Evolutionary conservation across 2,329 filamentous ascomycete genomes (phyloP), one percentile per base, ranked within the genome.

Genomic region (Tolypocladium guangdongense): DNA sequence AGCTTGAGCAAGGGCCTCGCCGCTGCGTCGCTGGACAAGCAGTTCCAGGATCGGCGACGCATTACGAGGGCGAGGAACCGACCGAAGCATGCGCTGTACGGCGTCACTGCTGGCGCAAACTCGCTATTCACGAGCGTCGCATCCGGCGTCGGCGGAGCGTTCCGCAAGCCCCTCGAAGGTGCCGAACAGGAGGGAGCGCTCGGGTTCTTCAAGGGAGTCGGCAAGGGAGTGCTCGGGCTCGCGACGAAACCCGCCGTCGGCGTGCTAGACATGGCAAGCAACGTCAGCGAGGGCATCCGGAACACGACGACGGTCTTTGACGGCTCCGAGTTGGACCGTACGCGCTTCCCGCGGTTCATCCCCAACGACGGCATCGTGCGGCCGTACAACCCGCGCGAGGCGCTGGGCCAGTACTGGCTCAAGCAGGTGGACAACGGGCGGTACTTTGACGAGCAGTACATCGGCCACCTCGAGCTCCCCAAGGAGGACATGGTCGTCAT

Each of bases 271-370:
- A 85, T 99, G 64, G 93, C 95, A 0, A 96, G 90, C 65, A 97
- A 96, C 67, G 87, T 99, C 60, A 92, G 90, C 30, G 93, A 99
- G 72, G 93, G 93, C 51, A 95, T 99, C 53, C 90, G 93, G 64
- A 99, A 99, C 72, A 99, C 93, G 0, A 99, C 95, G 1, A 99
- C 93, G 0, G 93, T 99, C 22, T 99, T 99, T 68, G 93, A 99
- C 64, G 88, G 88, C 30, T 87, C 92, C 55, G 93, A 95, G 51
- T 84, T 99, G 7, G 95, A 99, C 62, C 90, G 93, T 49, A 90
- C 96, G 27, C 88, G 93, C n/a, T 80, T 95, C 51, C 88, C 91
- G 7, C 87, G 93, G 20, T 96, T 95, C 73, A 90, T 99, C 56
- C 88, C 90, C 18, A 82, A 85, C 43, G 92, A 99, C 67, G 93